phyloP scores from a whole-genome alignment of 2,329 filamentous ascomycete species.

The Pseudogymnoascus sp. region DNA sequence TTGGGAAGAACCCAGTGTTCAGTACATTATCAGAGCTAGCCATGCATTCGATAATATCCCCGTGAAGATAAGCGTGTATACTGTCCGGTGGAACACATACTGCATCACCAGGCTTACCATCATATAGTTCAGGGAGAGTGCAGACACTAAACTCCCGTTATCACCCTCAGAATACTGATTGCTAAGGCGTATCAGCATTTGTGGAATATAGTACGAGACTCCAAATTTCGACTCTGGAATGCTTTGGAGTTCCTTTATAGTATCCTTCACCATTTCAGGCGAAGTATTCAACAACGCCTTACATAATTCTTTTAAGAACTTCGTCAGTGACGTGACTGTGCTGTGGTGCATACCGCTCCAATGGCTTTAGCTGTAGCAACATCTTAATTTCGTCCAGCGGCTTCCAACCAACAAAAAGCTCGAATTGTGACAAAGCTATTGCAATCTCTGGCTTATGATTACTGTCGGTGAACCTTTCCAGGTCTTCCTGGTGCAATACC shows the following conservation, averaged over 20 bases:
- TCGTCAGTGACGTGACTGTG: no score
- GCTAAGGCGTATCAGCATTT: slow-evolving; percentile 57
- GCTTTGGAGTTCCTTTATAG: slow-evolving; percentile 33
- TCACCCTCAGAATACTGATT: slow-evolving; percentile 58
- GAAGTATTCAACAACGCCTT: no score
- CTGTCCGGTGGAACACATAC: slow-evolving; percentile 93
- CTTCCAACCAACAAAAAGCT: no score
- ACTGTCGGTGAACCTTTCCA: no score
- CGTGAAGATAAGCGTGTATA: slow-evolving; percentile 87
- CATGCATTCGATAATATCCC: slow-evolving; percentile 98
- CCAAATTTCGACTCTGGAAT: slow-evolving; percentile 33
- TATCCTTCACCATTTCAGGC: no score
- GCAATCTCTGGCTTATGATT: no score
- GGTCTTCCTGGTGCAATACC: no score
- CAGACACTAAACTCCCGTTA: slow-evolving; percentile 60
- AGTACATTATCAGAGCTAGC: slow-evolving; percentile 87
- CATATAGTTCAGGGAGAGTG: slow-evolving; percentile 69
- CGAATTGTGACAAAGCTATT: no score
- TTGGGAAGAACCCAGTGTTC: slow-evolving; percentile 67
- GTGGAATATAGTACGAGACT: slow-evolving; percentile 49
- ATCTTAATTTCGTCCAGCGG: no score
- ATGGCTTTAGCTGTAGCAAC: no score
- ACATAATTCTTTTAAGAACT: no score
- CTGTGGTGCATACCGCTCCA: no score
- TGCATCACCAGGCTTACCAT: slow-evolving; percentile 65